Percentiles rank a stretch among this genome's conserved stretches.
Evolutionary conservation across 163 green algal genomes (phyloP).

Genomic region (Prototheca wickerhamii): DNA sequence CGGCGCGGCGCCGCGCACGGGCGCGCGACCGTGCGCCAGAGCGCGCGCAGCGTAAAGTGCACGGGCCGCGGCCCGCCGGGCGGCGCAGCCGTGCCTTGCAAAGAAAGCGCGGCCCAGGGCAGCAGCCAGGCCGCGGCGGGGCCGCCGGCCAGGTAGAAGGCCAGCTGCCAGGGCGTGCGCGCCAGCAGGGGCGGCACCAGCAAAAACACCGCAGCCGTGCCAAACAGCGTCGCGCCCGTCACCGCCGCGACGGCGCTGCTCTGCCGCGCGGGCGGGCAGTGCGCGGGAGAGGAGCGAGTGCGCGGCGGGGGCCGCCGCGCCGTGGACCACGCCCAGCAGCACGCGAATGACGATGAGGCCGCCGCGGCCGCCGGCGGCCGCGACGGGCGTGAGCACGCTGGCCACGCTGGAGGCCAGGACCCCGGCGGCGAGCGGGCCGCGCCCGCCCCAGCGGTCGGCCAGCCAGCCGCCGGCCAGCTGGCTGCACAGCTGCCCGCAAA

Average conservation of each 20-base stretch:
- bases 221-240: conserved; percentile 59
- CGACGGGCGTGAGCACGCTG: conserved; percentile 48
- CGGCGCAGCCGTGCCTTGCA: not conserved
- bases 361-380: conserved; percentile 38
- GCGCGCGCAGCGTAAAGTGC: not conserved
- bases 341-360: conserved; percentile 52
- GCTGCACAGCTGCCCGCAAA: conserved; percentile 56
- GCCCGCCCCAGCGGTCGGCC: conserved; percentile 58
- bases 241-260: conserved; percentile 59
- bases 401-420: conserved; percentile 55
- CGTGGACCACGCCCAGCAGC: conserved; percentile 65
- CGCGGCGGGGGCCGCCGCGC: conserved; percentile 68
- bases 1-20: not conserved
- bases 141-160: conserved; percentile 68
- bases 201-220: conserved; percentile 62
- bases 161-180: conserved; percentile 18
- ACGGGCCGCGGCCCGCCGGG: not conserved
- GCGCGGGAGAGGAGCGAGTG: conserved; percentile 61
- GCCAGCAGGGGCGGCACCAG: conserved; percentile 14
- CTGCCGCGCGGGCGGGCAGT: conserved; percentile 30
- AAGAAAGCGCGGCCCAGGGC: conserved; percentile 45
- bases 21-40: not conserved
- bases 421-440: conserved; percentile 53
- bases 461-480: conserved; percentile 49
- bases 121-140: conserved; percentile 63